Evolutionary conservation across 495 filamentous ascomycete species (phyloP).

Genomic region (Podospora sp.): DNA sequence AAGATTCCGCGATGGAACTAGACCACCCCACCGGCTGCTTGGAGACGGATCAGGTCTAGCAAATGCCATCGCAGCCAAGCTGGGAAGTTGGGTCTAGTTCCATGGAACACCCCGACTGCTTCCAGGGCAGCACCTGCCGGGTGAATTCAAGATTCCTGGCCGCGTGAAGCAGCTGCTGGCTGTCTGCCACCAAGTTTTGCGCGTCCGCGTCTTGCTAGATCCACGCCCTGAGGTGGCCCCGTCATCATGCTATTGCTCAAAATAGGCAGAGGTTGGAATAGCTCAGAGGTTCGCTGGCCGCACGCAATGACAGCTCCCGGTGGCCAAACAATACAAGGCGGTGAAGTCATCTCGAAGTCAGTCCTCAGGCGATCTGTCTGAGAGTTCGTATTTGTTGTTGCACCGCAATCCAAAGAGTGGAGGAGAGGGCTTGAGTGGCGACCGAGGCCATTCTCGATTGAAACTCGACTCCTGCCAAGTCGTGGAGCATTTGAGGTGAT

Average conservation of each 20-base stretch:
- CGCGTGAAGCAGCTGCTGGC: neutral
- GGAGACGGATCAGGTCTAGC: neutral
- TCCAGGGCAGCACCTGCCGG: slow-evolving; percentile 18
- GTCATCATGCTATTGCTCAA: neutral
- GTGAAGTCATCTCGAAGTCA: slow-evolving; percentile 5
- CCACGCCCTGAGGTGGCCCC: neutral
- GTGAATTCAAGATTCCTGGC: slow-evolving; percentile 28
- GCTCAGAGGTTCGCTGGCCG: neutral
- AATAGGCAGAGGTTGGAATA: neutral
- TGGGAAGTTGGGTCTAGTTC: slow-evolving; percentile 16
- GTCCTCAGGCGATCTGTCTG: neutral
- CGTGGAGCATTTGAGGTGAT: slow-evolving; percentile 20
- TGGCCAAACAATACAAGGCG: neutral
- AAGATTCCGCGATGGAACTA: slow-evolving; percentile 18
- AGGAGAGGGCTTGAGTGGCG: slow-evolving; percentile 12
- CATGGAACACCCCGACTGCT: slow-evolving; percentile 12
- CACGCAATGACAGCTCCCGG: neutral
- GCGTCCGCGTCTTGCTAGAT: slow-evolving; percentile 13
- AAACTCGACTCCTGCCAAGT: slow-evolving; percentile 29
- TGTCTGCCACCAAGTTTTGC: slow-evolving; percentile 22
- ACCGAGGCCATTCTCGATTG: slow-evolving; percentile 10
- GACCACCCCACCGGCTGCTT: slow-evolving; percentile 1
- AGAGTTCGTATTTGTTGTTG: slow-evolving; percentile 5
- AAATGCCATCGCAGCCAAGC: slow-evolving; percentile 16
- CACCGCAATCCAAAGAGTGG: slow-evolving; percentile 6